Conservation (phyloP, 108 stramenopile genomes). For the Craspedostauros australis region DNA sequence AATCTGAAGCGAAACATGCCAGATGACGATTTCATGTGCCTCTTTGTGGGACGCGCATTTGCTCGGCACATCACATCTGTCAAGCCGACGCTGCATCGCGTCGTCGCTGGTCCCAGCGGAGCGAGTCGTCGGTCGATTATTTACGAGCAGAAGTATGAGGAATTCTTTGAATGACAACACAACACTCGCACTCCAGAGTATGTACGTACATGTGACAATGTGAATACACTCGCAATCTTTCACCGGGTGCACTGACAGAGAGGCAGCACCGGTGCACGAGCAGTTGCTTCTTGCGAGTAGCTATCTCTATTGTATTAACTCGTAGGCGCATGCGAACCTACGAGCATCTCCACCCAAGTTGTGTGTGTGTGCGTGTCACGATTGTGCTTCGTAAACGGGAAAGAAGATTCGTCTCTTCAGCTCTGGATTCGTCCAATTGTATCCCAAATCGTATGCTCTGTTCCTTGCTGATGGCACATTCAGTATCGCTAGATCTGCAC, state of each 20-base stretch:
- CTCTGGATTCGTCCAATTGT: not conserved
- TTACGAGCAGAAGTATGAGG: conserved; percentile 23
- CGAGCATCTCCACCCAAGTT: too few species aligned
- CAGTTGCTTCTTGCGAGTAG: too few species aligned
- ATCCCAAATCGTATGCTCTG: conserved; percentile 4
- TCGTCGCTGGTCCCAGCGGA: not conserved
- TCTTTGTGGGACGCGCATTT: conserved; percentile 16
- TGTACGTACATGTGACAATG: too few species aligned
- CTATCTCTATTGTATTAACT: too few species aligned
- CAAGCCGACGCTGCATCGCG: conserved; percentile 10
- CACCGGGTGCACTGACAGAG: too few species aligned
- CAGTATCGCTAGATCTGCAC: conserved; percentile 23
- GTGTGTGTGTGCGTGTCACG: too few species aligned
- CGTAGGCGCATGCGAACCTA: too few species aligned
- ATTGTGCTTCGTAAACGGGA: too few species aligned
- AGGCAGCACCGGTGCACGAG: too few species aligned
- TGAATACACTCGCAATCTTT: too few species aligned
- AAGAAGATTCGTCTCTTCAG: not conserved
- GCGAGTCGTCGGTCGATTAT: conserved; percentile 1
- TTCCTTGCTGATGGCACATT: conserved; percentile 22
- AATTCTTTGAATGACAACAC: too few species aligned
- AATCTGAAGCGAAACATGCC: not conserved
- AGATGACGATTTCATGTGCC: not conserved
- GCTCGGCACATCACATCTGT: not conserved
- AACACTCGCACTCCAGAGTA: too few species aligned